Evolutionary conservation across 2,329 filamentous ascomycete species (phyloP), one percentile per base, ranked within the genome.

Genomic region (Pleoardoris graminearum): DNA sequence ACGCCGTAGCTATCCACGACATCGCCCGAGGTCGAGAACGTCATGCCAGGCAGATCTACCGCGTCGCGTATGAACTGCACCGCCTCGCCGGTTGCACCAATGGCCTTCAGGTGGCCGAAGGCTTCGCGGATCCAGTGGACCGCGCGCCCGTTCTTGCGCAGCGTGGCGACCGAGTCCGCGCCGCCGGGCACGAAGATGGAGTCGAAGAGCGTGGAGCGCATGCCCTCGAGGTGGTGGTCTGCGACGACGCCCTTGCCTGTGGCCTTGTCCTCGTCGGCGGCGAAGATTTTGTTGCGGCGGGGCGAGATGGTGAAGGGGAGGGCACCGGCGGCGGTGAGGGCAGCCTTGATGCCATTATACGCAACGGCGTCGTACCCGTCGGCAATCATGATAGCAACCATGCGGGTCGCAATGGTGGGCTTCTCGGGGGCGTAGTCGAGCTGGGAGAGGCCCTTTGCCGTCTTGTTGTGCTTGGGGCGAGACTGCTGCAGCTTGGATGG

Each of bases 191-290:
- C 76, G 65, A 91, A 91, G 23, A 92, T 67, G 0, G 88, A 86
- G 67, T 94, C 90, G 58, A 93, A 93, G 80, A 94, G 85, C 30
- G 87, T 90, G 23, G 86, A 90, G 14, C 90, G 83, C 81, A 88
- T 85, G 0, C 88, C 90, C 61, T 92, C 87, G 44, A 93, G 83
- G 67, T 92, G 88, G 67, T 94, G 89, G 61, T 91, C 87, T 0
- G 90, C 86, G 21, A 82, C 74, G 0, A 89, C 74, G 4, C 84
- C 84, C 50, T 80, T 80, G 33, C 77, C 74, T 2, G 73, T 69
- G 0, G 74, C 76, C 42, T 80, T 80, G 57, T 83, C 79, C 54
- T 82, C 82, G 7, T 82, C 83, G 0, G 80, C 82, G 6, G 87
- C 82, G 48, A 79, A 85, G 53, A 93, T 83, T 27, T 84, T 79